Base-by-base conservation (phyloP, 139 green algal genomes). In the Axilococcus clingmanii region DNA sequence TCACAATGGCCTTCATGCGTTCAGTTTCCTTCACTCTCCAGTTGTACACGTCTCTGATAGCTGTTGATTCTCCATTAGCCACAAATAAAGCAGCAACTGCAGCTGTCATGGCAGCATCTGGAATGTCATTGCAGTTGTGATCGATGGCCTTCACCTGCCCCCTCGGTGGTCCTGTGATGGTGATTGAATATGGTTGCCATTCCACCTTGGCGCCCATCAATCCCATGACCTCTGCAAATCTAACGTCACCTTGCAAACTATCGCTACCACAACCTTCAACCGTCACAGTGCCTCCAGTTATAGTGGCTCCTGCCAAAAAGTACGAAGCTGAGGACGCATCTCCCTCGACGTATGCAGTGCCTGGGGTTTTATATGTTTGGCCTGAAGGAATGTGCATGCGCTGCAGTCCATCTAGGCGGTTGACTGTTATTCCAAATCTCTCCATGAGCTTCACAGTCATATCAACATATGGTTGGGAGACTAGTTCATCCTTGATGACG, bases 1-100 rank as follows among this genome's bases (percentile, higher is more conserved):
- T 84, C 20, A 94, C 86, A 63, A 99, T 96, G 44, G 92, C 92
- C 49, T 67, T 79, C 92, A 99, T 99, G 41, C 92, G 82, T 77
- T 99, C 92, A 12, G 92, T 99, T 79, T 99, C 92, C 78, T 99
- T 99, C 8, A 99, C 89, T 7, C 92, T 71, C 92, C 92, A 98
- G 72, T 85, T 96, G 68, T 86, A 93, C 40, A 99, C 92, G 52
- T 98, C 85, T 15, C 89, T 76, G 59, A 98, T 98, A 48, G 86
- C 68, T 36, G 44, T 51, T 2, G 89, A 96, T 7, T 72, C 53
- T 15, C 80, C 84, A 31, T 95, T 63, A 0, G 92, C 92, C n/a
- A n/a, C n/a, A 71, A 95, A 95, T 14, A 97, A 76, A 3, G 92
- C 92, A 3, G 82, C 86, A 7, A 98, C 92, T 11, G 92, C 92